Evolutionary conservation across 1,139 yeast species (phyloP).

Genomic region (Sugiyamaella paludigena): DNA sequence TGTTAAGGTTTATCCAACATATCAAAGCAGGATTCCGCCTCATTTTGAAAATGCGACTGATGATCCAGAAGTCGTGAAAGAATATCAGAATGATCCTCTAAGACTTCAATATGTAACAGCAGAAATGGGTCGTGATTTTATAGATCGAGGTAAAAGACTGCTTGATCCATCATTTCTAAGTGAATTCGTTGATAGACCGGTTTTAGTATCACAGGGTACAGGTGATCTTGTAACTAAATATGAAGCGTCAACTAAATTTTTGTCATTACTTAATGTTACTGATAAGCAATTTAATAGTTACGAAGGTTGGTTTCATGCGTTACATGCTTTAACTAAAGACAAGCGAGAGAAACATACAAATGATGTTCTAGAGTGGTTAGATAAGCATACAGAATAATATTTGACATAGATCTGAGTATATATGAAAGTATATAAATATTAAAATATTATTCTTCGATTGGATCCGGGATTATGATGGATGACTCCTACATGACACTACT

Average conservation of each 20-base stretch:
- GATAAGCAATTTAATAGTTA: conserved; percentile 40
- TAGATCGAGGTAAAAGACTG: conserved; percentile 58
- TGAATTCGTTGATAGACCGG: conserved; percentile 46
- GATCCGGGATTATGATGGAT: too few species aligned
- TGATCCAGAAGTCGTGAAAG: conserved; percentile 39
- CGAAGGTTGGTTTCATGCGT: conserved; percentile 39
- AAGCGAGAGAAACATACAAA: conserved; percentile 39
- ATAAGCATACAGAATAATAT: conserved; percentile 18
- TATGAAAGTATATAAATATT: too few species aligned
- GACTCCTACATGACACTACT: too few species aligned
- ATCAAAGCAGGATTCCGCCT: conserved; percentile 58
- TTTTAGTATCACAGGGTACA: conserved; percentile 56
- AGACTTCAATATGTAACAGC: conserved; percentile 47
- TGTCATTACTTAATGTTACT: conserved; percentile 37
- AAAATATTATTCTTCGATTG: too few species aligned
- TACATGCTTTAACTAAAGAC: conserved; percentile 45
- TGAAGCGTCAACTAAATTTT: conserved; percentile 52
- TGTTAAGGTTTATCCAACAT: conserved; percentile 51
- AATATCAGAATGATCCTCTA: conserved; percentile 30
- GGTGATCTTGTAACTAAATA: conserved; percentile 55
- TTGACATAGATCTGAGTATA: too few species aligned
- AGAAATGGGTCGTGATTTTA: conserved; percentile 60
- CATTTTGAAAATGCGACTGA: conserved; percentile 55
- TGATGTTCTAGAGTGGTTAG: conserved; percentile 45
- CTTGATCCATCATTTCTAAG: conserved; percentile 44